A percentile compares a stretch with the other conserved stretches of the same genome.
phyloP scores from a whole-genome alignment of 73 alveolate genomes.

The Tetrahymena elliotti region DNA sequence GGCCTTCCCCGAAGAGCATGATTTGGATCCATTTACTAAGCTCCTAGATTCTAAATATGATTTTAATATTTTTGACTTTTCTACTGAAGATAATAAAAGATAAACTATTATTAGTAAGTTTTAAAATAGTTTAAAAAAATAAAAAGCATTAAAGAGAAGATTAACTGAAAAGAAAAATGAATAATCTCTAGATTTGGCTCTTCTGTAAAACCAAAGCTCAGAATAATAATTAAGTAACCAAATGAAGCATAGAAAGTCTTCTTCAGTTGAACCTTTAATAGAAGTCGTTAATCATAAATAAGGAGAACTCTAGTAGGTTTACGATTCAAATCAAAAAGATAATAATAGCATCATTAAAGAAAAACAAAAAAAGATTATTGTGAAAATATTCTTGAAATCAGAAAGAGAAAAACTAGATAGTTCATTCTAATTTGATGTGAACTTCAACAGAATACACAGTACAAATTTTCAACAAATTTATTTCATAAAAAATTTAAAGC shows the following conservation, averaged over 20 bases:
- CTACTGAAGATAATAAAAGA: not conserved
- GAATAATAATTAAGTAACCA: not conserved
- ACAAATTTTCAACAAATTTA: not conserved
- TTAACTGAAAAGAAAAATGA: not conserved
- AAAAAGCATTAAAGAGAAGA: not conserved
- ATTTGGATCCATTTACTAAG: not conserved
- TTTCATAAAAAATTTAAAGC: not conserved
- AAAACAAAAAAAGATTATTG: not conserved
- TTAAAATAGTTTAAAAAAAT: not conserved
- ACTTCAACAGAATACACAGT: not conserved
- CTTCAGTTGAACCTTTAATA: not conserved
- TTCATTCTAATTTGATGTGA: not conserved
- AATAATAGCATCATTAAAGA: not conserved
- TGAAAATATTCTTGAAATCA: not conserved
- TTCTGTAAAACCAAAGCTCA: too few relatives aligned
- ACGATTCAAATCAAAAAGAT: not conserved
- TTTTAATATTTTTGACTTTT: not conserved
- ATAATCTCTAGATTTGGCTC: not conserved
- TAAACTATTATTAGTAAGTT: not conserved
- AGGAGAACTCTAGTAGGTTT: not conserved
- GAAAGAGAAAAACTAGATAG: not conserved
- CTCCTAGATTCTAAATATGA: not conserved
- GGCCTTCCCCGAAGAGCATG: not conserved
- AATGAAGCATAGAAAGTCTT: not conserved
- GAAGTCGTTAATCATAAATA: not conserved